Base-by-base conservation (phyloP, 768 basidiomycete species). In the Pisolithus orientalis region DNA sequence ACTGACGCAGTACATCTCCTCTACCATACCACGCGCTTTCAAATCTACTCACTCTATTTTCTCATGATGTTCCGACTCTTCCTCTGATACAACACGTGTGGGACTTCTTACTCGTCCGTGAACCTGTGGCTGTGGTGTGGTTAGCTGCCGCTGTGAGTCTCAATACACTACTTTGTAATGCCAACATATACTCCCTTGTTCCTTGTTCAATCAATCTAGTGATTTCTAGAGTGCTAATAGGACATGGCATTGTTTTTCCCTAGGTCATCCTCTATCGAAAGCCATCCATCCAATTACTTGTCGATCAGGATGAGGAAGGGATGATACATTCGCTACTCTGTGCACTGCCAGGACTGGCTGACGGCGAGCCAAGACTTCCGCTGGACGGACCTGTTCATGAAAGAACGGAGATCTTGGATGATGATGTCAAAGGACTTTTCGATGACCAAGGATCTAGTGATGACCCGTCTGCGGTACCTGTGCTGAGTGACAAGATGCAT, bases 11-110 rank as follows among this genome's bases (percentile, higher is more conserved):
- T 49, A 80, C 76, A 27, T 80, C 88, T 0, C 89, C 88, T 0
- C 74, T 94, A 1, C 94, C 94, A 0, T 95, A 92, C 63, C 90
- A 87, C 64, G 90, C 93, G 0, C 78, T 97, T 16, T 90, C 92
- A 4, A 90, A 93, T 69, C 80, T 96, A 31, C 74, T 97, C 32
- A 95, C 93, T 0, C 78, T 95, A 29, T 93, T 97, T 71, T 84
- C 94, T 10, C 94, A 97, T 65, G 93, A 96, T 59, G 78, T 93
- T 52, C 90, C 94, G 7, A 89, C 88, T 2, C 77, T 95, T n/a
- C 79, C 86, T 5, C 82, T 94, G 38, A 87, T 93, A 27, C 93
- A 95, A 64, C 87, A 93, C 56, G 81, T 93, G 44, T 97, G 95
- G 67, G 94, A 97, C 68, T 97, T 84, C 63, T 70, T 96, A 9